Conservation (phyloP, 2,329 filamentous ascomycete species). For the Colletotrichum viniferum region DNA sequence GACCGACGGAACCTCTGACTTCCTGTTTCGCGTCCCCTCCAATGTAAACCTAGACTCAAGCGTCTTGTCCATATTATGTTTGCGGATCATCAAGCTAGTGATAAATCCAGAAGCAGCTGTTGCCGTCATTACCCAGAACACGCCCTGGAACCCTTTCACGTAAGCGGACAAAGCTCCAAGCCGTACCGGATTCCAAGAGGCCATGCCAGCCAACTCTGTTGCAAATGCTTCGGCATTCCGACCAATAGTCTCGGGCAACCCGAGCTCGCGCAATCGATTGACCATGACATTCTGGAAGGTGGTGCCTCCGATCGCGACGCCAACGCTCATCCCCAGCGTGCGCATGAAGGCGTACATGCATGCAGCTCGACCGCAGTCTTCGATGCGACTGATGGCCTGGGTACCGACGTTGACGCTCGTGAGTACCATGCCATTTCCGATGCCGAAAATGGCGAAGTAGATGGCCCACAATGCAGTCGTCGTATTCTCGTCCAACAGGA, state of each 20-base stretch:
- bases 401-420: slow-evolving; percentile 29
- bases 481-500: neutral
- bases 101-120: neutral
- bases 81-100: neutral
- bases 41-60: neutral
- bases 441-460: neutral
- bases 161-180: neutral
- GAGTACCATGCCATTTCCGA: slow-evolving; percentile 16
- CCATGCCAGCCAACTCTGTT: neutral
- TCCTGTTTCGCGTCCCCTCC: neutral
- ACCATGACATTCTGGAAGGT: slow-evolving; percentile 39
- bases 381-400: slow-evolving; percentile 36
- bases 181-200: neutral
- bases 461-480: neutral
- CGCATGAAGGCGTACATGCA: slow-evolving; percentile 41
- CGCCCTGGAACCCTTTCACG: neutral
- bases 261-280: neutral
- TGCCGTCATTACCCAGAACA: neutral
- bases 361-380: slow-evolving; percentile 36
- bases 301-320: slow-evolving; percentile 41
- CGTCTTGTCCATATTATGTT: neutral
- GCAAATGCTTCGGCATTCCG: neutral
- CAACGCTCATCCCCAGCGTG: slow-evolving; percentile 47
- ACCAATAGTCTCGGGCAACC: neutral
- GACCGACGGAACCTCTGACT: neutral